A percentile compares a stretch with the other conserved stretches of the same genome.
Evolutionary conservation across 192 early-diverging fungal genomes (phyloP).

Genomic region (Nowakowskiella sp.): DNA sequence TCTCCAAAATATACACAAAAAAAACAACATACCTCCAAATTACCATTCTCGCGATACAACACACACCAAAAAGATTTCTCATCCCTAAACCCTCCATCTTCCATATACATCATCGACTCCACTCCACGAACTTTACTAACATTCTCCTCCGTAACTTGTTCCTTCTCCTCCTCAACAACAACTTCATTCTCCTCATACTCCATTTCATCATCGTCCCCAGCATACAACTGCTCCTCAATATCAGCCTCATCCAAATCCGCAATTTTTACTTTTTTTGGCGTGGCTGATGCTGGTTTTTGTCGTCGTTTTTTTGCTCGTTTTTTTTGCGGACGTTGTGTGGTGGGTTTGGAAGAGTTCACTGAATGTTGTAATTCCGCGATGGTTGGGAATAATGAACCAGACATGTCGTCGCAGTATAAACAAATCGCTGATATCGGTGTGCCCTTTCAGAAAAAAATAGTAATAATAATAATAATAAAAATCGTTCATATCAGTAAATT

Average conservation of each 20-base stretch:
- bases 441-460: conserved; percentile 1
- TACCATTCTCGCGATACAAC: conserved; percentile 53
- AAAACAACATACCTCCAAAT: conserved; percentile 44
- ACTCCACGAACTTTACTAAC: conserved; percentile 3
- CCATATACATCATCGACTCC: conserved; percentile 23
- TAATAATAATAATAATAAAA: neutral
- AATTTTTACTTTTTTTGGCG: conserved; percentile 11
- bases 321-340: neutral
- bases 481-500: neutral
- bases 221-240: too few species aligned
- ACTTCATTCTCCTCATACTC: conserved; percentile 31
- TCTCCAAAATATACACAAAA: neutral
- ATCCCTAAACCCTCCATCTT: conserved; percentile 7
- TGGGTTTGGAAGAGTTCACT: neutral
- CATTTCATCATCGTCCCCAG: neutral
- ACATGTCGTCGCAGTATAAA: conserved; percentile 44
- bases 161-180: conserved; percentile 22
- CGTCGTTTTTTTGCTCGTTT: conserved; percentile 1
- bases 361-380: conserved; percentile 1
- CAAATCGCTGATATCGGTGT: conserved; percentile 9
- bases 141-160: conserved; percentile 20
- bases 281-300: neutral
- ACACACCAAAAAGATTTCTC: conserved; percentile 58
- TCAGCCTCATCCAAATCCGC: conserved; percentile 6
- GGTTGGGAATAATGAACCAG: conserved; percentile 19